Conservation (phyloP, 2,329 filamentous ascomycete genomes). For the Aureobasidium musti region DNA sequence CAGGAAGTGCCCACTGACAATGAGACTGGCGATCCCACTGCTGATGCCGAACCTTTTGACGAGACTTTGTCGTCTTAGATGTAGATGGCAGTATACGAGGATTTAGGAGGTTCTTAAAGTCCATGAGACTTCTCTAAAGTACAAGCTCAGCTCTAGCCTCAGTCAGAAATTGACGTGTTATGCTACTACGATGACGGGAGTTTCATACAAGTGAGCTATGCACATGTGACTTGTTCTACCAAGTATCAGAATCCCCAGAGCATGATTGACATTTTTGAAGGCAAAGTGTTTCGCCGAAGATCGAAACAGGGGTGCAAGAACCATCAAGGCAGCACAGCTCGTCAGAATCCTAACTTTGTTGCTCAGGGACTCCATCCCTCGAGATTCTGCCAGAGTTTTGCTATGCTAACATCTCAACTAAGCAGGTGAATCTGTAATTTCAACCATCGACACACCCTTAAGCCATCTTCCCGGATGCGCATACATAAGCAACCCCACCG, state of each 20-base stretch:
- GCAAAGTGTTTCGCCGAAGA: too few species aligned
- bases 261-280: too few species aligned
- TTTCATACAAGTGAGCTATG: too few species aligned
- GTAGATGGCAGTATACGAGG: background rate
- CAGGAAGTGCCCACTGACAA: constrained; percentile 44
- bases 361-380: too few species aligned
- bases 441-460: background rate
- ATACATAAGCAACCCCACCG: constrained; percentile 50
- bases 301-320: too few species aligned
- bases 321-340: too few species aligned
- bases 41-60: background rate
- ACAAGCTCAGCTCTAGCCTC: background rate
- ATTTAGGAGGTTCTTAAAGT: background rate
- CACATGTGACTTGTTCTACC: too few species aligned
- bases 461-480: constrained; percentile 51
- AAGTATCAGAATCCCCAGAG: too few species aligned
- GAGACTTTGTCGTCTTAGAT: constrained; percentile 1
- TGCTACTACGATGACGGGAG: too few species aligned
- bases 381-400: too few species aligned
- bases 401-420: background rate
- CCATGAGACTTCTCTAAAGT: background rate
- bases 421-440: background rate
- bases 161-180: too few species aligned
- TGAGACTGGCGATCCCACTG: constrained; percentile 32
- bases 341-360: too few species aligned